Evolutionary conservation across 163 green algal species (phyloP).

Genomic region (Chlorella variabilis): DNA sequence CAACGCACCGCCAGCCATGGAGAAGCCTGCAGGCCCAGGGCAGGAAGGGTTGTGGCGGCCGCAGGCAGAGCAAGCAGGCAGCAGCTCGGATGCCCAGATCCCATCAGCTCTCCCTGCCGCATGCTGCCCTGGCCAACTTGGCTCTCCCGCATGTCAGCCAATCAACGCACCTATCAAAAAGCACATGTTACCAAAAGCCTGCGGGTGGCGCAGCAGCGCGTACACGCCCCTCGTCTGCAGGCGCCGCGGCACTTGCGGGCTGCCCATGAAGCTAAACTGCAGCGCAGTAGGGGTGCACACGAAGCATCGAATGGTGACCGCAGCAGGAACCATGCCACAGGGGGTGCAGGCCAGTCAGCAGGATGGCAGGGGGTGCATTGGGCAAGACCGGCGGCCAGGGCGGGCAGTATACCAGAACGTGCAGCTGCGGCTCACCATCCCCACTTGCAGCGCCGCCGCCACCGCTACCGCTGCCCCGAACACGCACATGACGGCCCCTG

Average conservation of each 20-base stretch:
- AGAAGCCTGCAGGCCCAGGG: conserved; percentile 52
- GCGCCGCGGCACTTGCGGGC: conserved; percentile 33
- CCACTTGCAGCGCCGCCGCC: conserved; percentile 32
- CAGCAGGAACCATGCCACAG: too few relatives aligned
- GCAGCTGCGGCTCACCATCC: conserved; percentile 22
- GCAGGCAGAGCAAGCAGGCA: too few relatives aligned
- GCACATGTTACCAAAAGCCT: conserved; percentile 52
- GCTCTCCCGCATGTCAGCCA: neutral
- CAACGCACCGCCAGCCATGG: conserved; percentile 46
- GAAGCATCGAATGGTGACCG: too few relatives aligned
- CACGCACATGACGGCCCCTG: conserved; percentile 37
- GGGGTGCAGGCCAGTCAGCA: neutral
- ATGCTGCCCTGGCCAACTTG: too few relatives aligned
- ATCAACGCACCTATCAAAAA: conserved; percentile 38
- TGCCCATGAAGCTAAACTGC: conserved; percentile 48
- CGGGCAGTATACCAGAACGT: too few relatives aligned
- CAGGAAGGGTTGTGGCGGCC: too few relatives aligned
- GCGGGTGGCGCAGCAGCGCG: conserved; percentile 49
- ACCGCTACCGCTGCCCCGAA: conserved; percentile 38
- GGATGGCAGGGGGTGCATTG: too few relatives aligned
- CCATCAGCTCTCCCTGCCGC: too few relatives aligned
- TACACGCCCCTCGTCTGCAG: conserved; percentile 46
- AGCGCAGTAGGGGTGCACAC: neutral
- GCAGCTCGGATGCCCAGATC: too few relatives aligned
- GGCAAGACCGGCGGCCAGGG: too few relatives aligned